phyloP scores from a whole-genome alignment of 495 filamentous ascomycete species.

The Trichocladium antarcticum region DNA sequence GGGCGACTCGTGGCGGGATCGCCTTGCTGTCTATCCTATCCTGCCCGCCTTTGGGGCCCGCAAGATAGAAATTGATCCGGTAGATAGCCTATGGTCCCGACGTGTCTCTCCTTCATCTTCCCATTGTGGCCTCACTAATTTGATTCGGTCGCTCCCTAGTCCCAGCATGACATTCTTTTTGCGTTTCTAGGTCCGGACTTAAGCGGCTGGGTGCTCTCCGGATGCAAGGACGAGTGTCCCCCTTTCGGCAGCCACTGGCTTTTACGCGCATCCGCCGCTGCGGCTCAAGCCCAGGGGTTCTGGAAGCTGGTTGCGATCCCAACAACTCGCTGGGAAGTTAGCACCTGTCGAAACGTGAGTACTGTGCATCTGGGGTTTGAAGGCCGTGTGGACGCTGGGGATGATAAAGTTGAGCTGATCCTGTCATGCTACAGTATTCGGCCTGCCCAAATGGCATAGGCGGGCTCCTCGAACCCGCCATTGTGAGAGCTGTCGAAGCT shows the following conservation, averaged over 20 bases:
- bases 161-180: neutral
- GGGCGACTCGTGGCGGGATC: neutral
- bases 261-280: neutral
- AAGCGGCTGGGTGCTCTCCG: neutral
- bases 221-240: neutral
- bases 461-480: neutral
- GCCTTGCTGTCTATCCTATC: neutral
- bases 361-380: neutral
- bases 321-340: neutral
- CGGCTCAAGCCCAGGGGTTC: neutral
- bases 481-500: neutral
- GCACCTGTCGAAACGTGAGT: neutral
- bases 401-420: too few species aligned
- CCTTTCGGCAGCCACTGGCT: neutral
- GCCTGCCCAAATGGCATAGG: neutral
- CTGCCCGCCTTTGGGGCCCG: neutral
- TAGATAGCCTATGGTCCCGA: too few species aligned
- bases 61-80: neutral
- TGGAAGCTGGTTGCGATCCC: neutral
- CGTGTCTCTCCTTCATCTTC: too few species aligned
- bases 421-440: neutral
- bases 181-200: neutral
- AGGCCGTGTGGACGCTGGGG: too few species aligned
- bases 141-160: neutral
- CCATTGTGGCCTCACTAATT: too few species aligned